Conservation (phyloP, 768 basidiomycete species). For the Lenzites betulinus region DNA sequence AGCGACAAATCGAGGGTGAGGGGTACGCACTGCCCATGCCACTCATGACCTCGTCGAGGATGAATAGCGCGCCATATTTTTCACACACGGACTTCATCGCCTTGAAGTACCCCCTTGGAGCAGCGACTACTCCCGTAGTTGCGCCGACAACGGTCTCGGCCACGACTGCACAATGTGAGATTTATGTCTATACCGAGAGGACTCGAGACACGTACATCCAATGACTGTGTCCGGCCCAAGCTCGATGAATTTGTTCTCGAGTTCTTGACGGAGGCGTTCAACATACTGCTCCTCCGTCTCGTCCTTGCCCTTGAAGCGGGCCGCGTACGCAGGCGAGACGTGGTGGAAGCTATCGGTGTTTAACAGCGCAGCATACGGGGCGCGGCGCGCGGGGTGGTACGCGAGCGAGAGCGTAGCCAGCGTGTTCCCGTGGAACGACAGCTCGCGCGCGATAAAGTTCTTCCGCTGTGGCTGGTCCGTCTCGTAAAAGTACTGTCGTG, state of each 20-base stretch:
- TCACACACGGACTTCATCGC: slow-evolving; percentile 84
- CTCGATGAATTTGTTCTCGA: slow-evolving; percentile 84
- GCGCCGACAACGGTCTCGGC: slow-evolving; percentile 90
- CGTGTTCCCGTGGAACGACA: slow-evolving; percentile 89
- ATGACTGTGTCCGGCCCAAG: slow-evolving; percentile 82
- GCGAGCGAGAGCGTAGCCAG: slow-evolving; percentile 68
- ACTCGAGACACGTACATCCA: slow-evolving; percentile 56
- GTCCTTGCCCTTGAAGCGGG: slow-evolving; percentile 66
- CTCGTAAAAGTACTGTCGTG: slow-evolving; percentile 74
- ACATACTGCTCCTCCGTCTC: slow-evolving; percentile 85
- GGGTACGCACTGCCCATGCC: slow-evolving; percentile 79
- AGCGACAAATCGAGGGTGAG: neutral
- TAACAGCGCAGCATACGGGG: slow-evolving; percentile 66
- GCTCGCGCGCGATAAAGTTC: slow-evolving; percentile 76
- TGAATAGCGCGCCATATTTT: slow-evolving; percentile 71
- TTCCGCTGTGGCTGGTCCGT: slow-evolving; percentile 66
- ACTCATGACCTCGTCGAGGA: slow-evolving; percentile 91
- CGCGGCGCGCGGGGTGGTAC: slow-evolving; percentile 66
- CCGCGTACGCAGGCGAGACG: slow-evolving; percentile 85
- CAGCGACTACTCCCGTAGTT: slow-evolving; percentile 71
- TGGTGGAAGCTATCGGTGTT: slow-evolving; percentile 74
- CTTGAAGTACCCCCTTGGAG: slow-evolving; percentile 84
- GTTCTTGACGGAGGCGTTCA: slow-evolving; percentile 71
- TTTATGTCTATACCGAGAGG: slow-evolving; percentile 10
- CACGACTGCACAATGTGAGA: slow-evolving; percentile 51